Evolutionary conservation across 768 basidiomycete species (phyloP).

Genomic region (Psilocybe tampanensis): DNA sequence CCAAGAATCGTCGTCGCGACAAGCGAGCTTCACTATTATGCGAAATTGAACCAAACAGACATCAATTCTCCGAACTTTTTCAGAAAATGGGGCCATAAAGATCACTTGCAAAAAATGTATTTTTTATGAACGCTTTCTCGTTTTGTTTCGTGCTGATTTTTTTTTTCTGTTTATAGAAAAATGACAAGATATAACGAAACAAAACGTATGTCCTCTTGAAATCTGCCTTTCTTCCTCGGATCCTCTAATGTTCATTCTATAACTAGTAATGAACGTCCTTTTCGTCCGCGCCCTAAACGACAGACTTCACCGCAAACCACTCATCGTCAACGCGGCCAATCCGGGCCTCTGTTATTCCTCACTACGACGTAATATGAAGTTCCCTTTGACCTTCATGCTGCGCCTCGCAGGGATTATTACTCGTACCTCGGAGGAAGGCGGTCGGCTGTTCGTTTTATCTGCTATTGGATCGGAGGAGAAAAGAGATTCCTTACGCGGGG

Average conservation of each 20-base stretch:
- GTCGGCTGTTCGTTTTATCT: slow-evolving; percentile 34
- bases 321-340: slow-evolving; percentile 38
- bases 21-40: slow-evolving; percentile 44
- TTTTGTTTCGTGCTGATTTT: background rate
- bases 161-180: background rate
- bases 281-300: slow-evolving; percentile 38
- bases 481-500: slow-evolving; percentile 24
- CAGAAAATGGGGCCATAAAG: slow-evolving; percentile 30
- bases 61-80: slow-evolving; percentile 29
- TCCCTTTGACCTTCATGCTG: slow-evolving; percentile 8
- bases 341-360: slow-evolving; percentile 47
- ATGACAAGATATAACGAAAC: slow-evolving; percentile 1
- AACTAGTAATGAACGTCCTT: slow-evolving; percentile 41
- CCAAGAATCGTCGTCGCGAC: slow-evolving; percentile 44
- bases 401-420: slow-evolving; percentile 31
- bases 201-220: background rate
- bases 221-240: too few relatives aligned
- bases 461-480: slow-evolving; percentile 27
- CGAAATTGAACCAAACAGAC: slow-evolving; percentile 24
- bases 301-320: slow-evolving; percentile 20
- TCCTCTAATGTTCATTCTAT: too few relatives aligned
- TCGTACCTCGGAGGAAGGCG: slow-evolving; percentile 36
- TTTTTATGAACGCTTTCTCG: background rate
- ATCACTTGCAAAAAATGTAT: slow-evolving; percentile 29
- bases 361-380: slow-evolving; percentile 27